Evolutionary conservation across 208 protist species (phyloP).

Genomic region (Leishmania lainsoni): DNA sequence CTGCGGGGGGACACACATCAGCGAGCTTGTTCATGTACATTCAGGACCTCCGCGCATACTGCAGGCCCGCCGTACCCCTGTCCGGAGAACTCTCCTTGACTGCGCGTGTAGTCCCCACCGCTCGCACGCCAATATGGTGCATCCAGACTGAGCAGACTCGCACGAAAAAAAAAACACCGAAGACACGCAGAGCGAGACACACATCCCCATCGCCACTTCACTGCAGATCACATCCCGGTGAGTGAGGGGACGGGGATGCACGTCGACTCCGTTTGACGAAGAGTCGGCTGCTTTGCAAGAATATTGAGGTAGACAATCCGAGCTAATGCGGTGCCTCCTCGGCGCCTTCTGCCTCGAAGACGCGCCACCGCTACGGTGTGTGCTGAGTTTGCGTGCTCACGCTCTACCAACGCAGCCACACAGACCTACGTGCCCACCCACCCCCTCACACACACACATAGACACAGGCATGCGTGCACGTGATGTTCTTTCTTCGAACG

Average conservation of each 20-base stretch:
- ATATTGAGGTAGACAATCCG: not conserved
- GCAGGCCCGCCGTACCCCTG: not conserved
- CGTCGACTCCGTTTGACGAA: not conserved
- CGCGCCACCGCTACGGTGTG: not conserved
- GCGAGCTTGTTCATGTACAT: not conserved
- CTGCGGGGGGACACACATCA: not conserved
- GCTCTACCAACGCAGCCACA: not conserved
- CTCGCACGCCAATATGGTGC: not conserved
- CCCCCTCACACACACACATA: not conserved
- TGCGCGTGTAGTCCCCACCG: not conserved
- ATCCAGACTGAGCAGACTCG: not conserved
- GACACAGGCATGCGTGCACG: not conserved
- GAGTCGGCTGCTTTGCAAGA: not conserved
- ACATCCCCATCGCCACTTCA: not conserved
- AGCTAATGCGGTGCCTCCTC: not conserved
- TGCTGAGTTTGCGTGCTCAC: not conserved
- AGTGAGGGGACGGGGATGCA: not conserved
- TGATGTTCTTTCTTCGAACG: not conserved
- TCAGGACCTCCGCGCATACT: not conserved
- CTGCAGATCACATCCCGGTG: not conserved
- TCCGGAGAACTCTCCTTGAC: not conserved
- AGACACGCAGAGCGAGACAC: not conserved
- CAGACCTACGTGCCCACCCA: not conserved
- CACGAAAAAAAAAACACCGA: not conserved
- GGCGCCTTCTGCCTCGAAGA: not conserved